Percentiles rank a stretch among this genome's conserved stretches.
Evolutionary conservation across 768 basidiomycete genomes (phyloP).

Genomic region (Termitomyces sp.): DNA sequence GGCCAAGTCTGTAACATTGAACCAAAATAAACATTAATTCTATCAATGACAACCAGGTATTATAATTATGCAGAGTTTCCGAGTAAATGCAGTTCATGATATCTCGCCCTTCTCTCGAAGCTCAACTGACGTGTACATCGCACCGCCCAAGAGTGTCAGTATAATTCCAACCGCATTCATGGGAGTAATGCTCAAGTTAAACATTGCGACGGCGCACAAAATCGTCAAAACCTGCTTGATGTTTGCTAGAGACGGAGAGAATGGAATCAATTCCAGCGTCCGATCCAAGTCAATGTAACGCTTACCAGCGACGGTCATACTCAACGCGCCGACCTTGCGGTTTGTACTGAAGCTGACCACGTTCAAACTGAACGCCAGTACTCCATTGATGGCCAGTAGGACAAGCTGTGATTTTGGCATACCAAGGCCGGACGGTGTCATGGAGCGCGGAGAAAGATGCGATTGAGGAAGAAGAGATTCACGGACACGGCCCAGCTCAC

Average conservation of each 20-base stretch:
- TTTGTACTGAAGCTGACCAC: constrained; percentile 97
- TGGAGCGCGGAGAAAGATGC: constrained; percentile 3
- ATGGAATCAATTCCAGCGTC: not conserved
- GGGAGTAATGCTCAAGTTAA: constrained; percentile 73
- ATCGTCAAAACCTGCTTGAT: constrained; percentile 94
- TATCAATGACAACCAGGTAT: not conserved
- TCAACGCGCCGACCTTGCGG: constrained; percentile 80
- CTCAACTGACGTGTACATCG: constrained; percentile 70
- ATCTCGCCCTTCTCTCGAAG: constrained; percentile 36
- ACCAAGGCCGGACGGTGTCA: constrained; percentile 34
- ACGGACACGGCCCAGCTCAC: constrained; percentile 68
- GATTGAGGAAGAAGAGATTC: constrained; percentile 17
- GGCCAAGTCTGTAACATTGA: no score
- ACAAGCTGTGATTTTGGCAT: constrained; percentile 28
- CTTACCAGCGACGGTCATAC: constrained; percentile 87
- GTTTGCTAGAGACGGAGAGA: constrained; percentile 45
- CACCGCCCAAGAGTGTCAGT: constrained; percentile 83
- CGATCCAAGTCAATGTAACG: constrained; percentile 4
- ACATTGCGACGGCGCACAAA: constrained; percentile 75
- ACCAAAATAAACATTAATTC: not conserved
- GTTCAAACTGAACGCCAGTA: constrained; percentile 88
- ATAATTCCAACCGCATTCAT: constrained; percentile 80
- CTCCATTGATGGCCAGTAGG: constrained; percentile 70
- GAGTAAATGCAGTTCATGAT: not conserved
- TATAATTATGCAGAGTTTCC: not conserved